Percentiles rank a stretch among this genome's conserved stretches.
These are phyloP conservation scores for Russula lepida DNA, from an alignment of 768 basidiomycete genomes.

Conservation along the genomic window DNA sequence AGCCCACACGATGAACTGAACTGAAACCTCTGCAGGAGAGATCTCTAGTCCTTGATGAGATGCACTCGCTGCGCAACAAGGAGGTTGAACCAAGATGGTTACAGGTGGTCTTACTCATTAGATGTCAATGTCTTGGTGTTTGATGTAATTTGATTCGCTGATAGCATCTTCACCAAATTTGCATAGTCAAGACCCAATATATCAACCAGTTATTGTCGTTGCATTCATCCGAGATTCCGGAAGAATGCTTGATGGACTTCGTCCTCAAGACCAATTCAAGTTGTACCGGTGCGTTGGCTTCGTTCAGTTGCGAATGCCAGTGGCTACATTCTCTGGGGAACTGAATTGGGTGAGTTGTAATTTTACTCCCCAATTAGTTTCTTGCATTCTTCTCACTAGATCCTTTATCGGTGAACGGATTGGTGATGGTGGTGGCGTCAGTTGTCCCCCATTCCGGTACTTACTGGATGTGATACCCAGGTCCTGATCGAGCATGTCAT, in stretches of 20 bases:
- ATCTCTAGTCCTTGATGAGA: not conserved
- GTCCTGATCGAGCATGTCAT: slow-evolving; percentile 1
- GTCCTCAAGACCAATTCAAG: not conserved
- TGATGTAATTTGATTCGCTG: slow-evolving; percentile 5
- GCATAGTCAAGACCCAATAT: not conserved
- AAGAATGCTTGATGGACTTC: not conserved
- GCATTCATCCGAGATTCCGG: not conserved
- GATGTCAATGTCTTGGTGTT: not conserved
- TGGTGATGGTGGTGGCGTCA: not conserved
- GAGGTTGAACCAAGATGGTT: not conserved
- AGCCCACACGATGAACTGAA: not conserved
- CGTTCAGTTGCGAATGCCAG: not conserved
- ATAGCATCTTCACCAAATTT: not conserved
- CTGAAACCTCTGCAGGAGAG: not conserved
- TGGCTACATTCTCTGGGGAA: not conserved
- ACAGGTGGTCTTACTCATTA: not conserved
- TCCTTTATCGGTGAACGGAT: not conserved
- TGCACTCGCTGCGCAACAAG: not conserved
- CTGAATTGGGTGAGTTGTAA: slow-evolving; percentile 1
- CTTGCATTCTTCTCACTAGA: not conserved
- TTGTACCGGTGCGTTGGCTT: not conserved
- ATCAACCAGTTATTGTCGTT: not conserved
- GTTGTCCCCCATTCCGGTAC: not conserved
- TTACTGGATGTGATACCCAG: not conserved
- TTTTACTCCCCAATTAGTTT: not conserved